Evolutionary conservation across 805 yeast genomes (phyloP), one percentile per base, ranked within the genome.

Genomic region (Nakazawaea molendinolei): DNA sequence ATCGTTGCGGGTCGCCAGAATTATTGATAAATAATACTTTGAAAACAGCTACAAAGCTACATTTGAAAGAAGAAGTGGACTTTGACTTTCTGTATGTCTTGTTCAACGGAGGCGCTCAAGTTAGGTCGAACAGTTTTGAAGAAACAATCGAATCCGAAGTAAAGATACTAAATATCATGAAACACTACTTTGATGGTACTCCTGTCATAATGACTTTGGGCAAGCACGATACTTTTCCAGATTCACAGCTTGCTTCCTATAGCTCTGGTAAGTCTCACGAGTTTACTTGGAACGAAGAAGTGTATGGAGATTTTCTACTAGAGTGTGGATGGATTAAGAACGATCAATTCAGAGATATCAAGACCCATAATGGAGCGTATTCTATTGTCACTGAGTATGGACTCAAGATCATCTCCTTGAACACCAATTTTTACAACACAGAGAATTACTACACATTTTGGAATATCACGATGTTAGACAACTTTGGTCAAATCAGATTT

Each of bases 401-500:
- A 1, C 56, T 62, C 38, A 62, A 62, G 44, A 51, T 62, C 5
- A 61, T 62, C 19, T 51, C 65, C 1, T 50, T 65, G 36, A 65
- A 65, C 47, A 63, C 71, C n/a, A 65, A 65, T 48, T 54, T 59
- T 36, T 65, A 33, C 28, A 28, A 32, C 26, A 17, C 13, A 5
- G 37, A 38, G 60, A 36, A 69, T 60, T 42, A 52, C 65, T 24
- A 49, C 52, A 27, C 54, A 60, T 31, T 64, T 62, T 56, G 19
- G 65, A 59, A 45, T 25, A 15, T 14, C 5, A 14, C 27, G 10
- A 24, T 19, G 6, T 32, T 30, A 22, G 69, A 64, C 44, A 21
- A 8, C 17, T 77, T 78, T 49, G 86, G 86, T 2, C 74, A 71
- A 45, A 63, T 80, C 60, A 56, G 69, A 44, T 81, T 78, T 51